These are phyloP conservation scores for Suillus americanus DNA, from an alignment of 768 basidiomycete species.

Conservation along the genomic window DNA sequence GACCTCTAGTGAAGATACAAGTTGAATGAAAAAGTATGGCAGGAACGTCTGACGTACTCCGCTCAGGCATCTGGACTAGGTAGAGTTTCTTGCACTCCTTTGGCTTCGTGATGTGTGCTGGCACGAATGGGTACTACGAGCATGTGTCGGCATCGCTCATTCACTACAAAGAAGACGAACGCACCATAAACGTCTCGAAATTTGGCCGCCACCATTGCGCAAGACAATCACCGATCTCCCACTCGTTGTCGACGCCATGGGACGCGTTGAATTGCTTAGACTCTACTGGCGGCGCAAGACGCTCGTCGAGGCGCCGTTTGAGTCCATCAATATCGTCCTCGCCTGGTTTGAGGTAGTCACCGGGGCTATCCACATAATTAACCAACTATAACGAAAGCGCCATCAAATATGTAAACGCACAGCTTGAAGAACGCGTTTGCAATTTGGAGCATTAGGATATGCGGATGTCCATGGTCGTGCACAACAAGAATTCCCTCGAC, in stretches of 20 bases:
- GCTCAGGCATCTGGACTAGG: conserved; percentile 92
- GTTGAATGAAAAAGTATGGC: not conserved
- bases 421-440: conserved; percentile 99
- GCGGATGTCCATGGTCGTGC: conserved; percentile 96
- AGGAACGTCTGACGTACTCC: conserved; percentile 56
- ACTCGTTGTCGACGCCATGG: conserved; percentile 82
- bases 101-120: conserved; percentile 94
- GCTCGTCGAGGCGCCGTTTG: conserved; percentile 84
- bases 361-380: conserved; percentile 57
- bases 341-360: conserved; percentile 97
- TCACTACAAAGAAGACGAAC: conserved; percentile 26
- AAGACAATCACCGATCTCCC: conserved; percentile 96
- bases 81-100: conserved; percentile 98
- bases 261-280: conserved; percentile 74
- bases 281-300: conserved; percentile 77
- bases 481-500: conserved; percentile 81
- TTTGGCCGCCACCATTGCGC: conserved; percentile 99
- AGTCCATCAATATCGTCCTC: conserved; percentile 93
- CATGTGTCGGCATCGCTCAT: not conserved
- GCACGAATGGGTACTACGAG: conserved; percentile 85
- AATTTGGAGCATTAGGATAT: conserved; percentile 97
- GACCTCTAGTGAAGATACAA: conserved; percentile 60
- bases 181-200: conserved; percentile 97
- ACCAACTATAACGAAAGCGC: not conserved
- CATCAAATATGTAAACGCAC: conserved; percentile 44